These are phyloP conservation scores for Globisporangium mamillatum DNA, from an alignment of 352 stramenopile genomes.

Conservation along the genomic window DNA sequence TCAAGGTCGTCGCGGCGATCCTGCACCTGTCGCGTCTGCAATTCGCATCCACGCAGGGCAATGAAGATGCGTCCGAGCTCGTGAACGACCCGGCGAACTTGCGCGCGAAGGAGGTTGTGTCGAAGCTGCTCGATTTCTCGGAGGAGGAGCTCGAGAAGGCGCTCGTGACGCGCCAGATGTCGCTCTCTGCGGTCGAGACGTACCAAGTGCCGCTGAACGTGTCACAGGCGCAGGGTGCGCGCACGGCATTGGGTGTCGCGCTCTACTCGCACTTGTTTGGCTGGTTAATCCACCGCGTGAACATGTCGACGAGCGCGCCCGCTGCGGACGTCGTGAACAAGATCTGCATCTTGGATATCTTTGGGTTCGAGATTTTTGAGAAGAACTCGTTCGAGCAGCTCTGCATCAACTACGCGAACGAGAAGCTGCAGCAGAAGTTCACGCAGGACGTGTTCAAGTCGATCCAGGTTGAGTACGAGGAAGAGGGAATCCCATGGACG, in stretches of 20 bases:
- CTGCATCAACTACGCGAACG: slow-evolving; percentile 83
- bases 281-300: slow-evolving; percentile 93
- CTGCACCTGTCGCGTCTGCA: slow-evolving; percentile 78
- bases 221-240: slow-evolving; percentile 66
- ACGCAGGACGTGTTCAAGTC: slow-evolving; percentile 90
- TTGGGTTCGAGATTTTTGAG: slow-evolving; percentile 97
- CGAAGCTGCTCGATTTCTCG: slow-evolving; percentile 64
- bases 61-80: slow-evolving; percentile 71
- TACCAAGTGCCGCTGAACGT: slow-evolving; percentile 87
- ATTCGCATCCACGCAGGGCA: slow-evolving; percentile 49
- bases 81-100: slow-evolving; percentile 49
- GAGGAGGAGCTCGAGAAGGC: slow-evolving; percentile 63
- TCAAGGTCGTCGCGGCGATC: slow-evolving; percentile 78
- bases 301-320: slow-evolving; percentile 68
- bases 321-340: slow-evolving; percentile 58
- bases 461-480: slow-evolving; percentile 95
- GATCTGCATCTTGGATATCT: slow-evolving; percentile 96
- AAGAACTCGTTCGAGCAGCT: slow-evolving; percentile 90
- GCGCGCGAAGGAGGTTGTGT: slow-evolving; percentile 44
- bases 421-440: slow-evolving; percentile 87
- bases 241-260: slow-evolving; percentile 74
- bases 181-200: slow-evolving; percentile 69
- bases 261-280: slow-evolving; percentile 96
- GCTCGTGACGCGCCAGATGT: slow-evolving; percentile 81
- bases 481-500: slow-evolving; percentile 92